Evolutionary conservation across 768 basidiomycete species (phyloP), one percentile per base, ranked within the genome.

Genomic region (Serendipita indica): DNA sequence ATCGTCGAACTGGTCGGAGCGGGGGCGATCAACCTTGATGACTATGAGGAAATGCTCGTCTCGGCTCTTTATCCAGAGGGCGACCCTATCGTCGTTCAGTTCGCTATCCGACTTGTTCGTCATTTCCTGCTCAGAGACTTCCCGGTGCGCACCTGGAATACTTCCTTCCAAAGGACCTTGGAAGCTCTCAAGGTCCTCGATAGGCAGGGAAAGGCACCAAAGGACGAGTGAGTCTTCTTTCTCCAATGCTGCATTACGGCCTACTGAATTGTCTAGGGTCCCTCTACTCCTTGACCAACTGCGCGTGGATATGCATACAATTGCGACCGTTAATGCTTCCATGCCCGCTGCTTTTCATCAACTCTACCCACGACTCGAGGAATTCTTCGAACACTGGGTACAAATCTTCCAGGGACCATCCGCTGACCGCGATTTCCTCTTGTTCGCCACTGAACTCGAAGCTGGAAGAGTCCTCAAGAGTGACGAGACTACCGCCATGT

Each of bases 371-470:
- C 10, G 49, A 10, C 49, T 54, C 22, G 49, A 54, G 32, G 49
- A 54, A 28, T 54, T 54, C 82, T 89, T 89, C 74, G 86, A 89
- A 66, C 87, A 97, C 75, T 99, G 96, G 96, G 89, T 97, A 63
- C 77, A 78, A 52, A 86, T 97, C 62, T 98, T 90, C 75, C 90
- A 93, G 70, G 80, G 87, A 60, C 89, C 91, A 63, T 82, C 86
- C 57, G 88, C 90, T 18, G 96, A 99, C 73, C 92, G 93, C 69
- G 86, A 83, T 43, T 99, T 99, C 66, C 86, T 98, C 62, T 83
- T 87, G 3, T 98, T 92, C 72, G 94, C 98, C 71, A 93, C 89
- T n/a, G 86, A 92, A 66, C 76, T 99, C 90, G 43, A 93, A 93
- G 70, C 90, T 97, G 72, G 93, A n/a, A 18, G 92, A 56, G 93